A percentile compares a stretch with the other conserved stretches of the same genome.
Conservation (phyloP, 2,329 filamentous ascomycete species). For the Colletotrichum gloeosporioides region DNA sequence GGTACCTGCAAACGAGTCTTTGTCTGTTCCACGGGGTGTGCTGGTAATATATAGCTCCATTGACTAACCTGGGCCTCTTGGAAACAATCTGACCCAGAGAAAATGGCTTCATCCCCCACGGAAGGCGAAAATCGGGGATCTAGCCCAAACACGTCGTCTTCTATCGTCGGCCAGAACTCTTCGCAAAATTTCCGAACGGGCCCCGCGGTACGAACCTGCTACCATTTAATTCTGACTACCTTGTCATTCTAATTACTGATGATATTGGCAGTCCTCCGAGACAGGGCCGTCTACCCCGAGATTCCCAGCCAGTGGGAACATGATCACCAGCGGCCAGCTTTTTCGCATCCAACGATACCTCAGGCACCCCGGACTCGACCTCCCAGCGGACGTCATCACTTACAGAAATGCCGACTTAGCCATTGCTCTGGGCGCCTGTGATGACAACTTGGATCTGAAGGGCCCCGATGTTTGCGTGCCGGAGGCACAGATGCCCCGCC, state of each 20-base stretch:
- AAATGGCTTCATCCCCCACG: not conserved
- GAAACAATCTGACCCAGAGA: not conserved
- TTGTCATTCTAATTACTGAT: not conserved
- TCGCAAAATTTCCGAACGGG: not conserved
- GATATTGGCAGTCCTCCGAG: not conserved
- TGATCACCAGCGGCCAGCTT: not conserved
- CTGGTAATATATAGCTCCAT: not conserved
- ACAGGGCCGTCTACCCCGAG: not conserved
- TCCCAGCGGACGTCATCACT: not conserved
- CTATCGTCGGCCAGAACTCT: not conserved
- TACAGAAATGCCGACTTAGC: not conserved
- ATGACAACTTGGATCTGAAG: not conserved
- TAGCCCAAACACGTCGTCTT: not conserved
- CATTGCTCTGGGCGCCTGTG: not conserved
- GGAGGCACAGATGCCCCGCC: not conserved
- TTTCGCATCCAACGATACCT: not conserved
- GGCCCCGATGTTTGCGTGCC: not conserved
- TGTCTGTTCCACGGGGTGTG: not conserved
- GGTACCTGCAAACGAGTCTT: not conserved
- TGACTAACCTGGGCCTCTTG: not conserved
- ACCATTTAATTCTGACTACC: rapidly evolving
- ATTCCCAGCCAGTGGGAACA: not conserved
- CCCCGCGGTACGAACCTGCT: not conserved
- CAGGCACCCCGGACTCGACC: not conserved
- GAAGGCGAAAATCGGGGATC: not conserved